Percentiles rank a stretch among this genome's conserved stretches.
phyloP scores from a whole-genome alignment of 148 eudicot species.

The Polygonum aviculare region DNA sequence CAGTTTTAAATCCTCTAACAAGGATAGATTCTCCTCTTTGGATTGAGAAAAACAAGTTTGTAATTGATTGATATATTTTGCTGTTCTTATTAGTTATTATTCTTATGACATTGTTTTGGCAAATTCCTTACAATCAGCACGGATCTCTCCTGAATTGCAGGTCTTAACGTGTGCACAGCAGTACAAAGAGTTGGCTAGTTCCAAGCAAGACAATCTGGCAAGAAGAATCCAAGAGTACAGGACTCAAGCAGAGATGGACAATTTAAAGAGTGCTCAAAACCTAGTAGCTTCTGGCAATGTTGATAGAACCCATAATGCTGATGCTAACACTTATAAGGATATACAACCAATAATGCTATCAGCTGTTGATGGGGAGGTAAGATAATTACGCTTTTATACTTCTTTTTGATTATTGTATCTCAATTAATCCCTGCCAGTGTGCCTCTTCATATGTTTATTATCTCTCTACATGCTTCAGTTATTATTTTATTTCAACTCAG shows the following conservation, averaged over 20 bases:
- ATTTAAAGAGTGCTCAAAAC: constrained; percentile 46
- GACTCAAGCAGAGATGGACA: constrained; percentile 70
- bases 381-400: neutral
- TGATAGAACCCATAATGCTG: constrained; percentile 47
- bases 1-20: neutral
- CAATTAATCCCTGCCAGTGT: neutral
- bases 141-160: constrained; percentile 26
- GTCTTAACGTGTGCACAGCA: constrained; percentile 94
- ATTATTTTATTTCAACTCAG: neutral
- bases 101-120: constrained; percentile 1
- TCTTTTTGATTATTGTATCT: neutral
- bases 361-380: constrained; percentile 76
- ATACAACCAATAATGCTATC: constrained; percentile 74
- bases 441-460: neutral
- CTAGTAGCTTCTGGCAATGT: constrained; percentile 46
- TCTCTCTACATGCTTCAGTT: neutral
- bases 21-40: neutral
- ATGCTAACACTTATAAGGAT: constrained; percentile 47
- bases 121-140: neutral
- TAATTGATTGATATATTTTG: neutral
- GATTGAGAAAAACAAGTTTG: neutral
- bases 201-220: constrained; percentile 85
- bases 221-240: constrained; percentile 91
- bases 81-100: neutral
- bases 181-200: constrained; percentile 70